Conservation (phyloP, 1,139 yeast species). For the Taphrina communis region DNA sequence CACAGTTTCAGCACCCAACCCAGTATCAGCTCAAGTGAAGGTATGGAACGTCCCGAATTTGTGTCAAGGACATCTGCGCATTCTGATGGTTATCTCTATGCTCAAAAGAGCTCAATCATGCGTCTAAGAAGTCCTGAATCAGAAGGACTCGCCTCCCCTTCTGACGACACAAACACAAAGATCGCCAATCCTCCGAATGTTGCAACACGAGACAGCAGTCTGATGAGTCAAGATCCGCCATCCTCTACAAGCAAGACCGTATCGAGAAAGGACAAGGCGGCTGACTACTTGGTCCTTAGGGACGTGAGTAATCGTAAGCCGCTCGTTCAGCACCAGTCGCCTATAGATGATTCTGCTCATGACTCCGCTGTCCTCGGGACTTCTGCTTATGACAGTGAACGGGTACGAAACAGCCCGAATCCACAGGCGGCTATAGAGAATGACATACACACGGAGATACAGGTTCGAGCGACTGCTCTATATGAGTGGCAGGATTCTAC, state of each 20-base stretch:
- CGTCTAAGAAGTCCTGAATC: not conserved
- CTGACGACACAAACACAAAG: not conserved
- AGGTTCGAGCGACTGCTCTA: constrained; percentile 4
- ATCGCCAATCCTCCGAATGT: not conserved
- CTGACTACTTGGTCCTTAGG: not conserved
- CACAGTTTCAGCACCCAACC: not conserved
- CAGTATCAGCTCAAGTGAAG: not conserved
- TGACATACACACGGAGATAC: not conserved
- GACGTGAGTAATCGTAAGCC: not conserved
- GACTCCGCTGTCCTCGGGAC: not conserved
- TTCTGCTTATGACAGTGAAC: not conserved
- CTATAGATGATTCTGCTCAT: not conserved
- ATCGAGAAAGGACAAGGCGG: not conserved
- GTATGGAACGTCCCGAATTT: not conserved
- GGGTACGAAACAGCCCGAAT: not conserved
- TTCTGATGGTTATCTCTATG: constrained; percentile 3
- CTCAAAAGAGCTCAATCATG: constrained; percentile 1
- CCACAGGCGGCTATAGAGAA: not conserved
- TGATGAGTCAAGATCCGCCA: not conserved
- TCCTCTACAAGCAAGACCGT: not conserved
- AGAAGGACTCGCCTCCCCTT: not conserved
- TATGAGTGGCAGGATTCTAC: constrained; percentile 19
- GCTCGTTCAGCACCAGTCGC: not conserved
- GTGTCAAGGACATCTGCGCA: not conserved
- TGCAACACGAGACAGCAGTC: not conserved